These are phyloP conservation scores for Populus hybrid DNA, from an alignment of 441 rosid species.

Conservation along the genomic window DNA sequence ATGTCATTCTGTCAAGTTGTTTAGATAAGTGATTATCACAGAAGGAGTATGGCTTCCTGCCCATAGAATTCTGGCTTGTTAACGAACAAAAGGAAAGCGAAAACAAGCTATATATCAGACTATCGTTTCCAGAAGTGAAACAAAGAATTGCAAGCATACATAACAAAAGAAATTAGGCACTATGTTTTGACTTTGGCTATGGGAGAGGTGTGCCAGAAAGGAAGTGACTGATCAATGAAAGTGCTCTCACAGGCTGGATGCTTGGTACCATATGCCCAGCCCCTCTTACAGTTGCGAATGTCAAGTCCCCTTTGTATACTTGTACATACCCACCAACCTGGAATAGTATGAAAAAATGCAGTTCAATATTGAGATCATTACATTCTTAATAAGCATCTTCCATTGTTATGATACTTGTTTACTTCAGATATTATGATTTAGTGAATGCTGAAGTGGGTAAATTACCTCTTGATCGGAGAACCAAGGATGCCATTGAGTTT, in stretches of 20 bases:
- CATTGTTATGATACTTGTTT: not conserved
- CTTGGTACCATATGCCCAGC: slow-evolving; percentile 87
- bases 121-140: not conserved
- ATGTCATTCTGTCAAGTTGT: not conserved
- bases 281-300: slow-evolving; percentile 70
- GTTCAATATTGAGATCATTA: too few species aligned
- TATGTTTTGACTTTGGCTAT: slow-evolving; percentile 5
- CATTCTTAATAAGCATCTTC: not conserved
- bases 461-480: slow-evolving; percentile 47
- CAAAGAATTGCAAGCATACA: too few species aligned
- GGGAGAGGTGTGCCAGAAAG: slow-evolving; percentile 56
- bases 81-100: too few species aligned
- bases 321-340: slow-evolving; percentile 75
- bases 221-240: slow-evolving; percentile 60
- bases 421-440: not conserved
- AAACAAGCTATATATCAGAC: not conserved
- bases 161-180: too few species aligned
- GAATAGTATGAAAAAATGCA: not conserved
- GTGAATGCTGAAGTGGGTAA: not conserved
- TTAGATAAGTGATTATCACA: not conserved
- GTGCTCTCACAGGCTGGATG: slow-evolving; percentile 67
- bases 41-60: not conserved
- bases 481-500: slow-evolving; percentile 70
- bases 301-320: slow-evolving; percentile 57
- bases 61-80: not conserved